Percentiles rank a stretch among this genome's conserved stretches.
Evolutionary conservation across 2,329 filamentous ascomycete genomes (phyloP).

Genomic region (Rutstroemia sp.): DNA sequence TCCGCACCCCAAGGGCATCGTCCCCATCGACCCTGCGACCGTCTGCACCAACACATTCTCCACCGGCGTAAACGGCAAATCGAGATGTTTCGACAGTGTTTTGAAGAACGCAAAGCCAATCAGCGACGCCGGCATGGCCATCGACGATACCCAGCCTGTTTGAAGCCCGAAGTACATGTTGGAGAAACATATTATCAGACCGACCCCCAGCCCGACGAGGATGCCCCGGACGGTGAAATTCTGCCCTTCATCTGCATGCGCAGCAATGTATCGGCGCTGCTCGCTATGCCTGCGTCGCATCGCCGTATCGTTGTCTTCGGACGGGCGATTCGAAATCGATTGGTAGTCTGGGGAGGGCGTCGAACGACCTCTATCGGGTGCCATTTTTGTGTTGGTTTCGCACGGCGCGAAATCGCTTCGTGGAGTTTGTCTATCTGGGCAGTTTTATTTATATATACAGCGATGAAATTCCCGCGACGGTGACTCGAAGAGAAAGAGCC

Average conservation of each 20-base stretch:
- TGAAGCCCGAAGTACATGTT: slow-evolving; percentile 99
- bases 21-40: slow-evolving; percentile 89
- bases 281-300: slow-evolving; percentile 22
- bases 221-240: slow-evolving; percentile 85
- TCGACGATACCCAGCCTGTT: slow-evolving; percentile 72
- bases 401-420: not conserved
- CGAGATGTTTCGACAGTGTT: slow-evolving; percentile 61
- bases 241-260: slow-evolving; percentile 33
- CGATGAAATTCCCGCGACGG: not conserved
- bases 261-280: slow-evolving; percentile 23
- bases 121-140: slow-evolving; percentile 94
- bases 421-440: not conserved
- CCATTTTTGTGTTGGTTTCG: slow-evolving; percentile 12
- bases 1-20: slow-evolving; percentile 92
- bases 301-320: slow-evolving; percentile 7
- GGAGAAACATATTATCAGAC: slow-evolving; percentile 86
- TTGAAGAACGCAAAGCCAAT: slow-evolving; percentile 95
- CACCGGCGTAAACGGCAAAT: slow-evolving; percentile 81
- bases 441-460: not conserved
- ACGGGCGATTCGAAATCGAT: slow-evolving; percentile 18
- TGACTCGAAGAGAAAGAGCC: not conserved
- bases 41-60: slow-evolving; percentile 97
- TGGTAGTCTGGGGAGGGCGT: slow-evolving; percentile 16
- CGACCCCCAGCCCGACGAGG: slow-evolving; percentile 71
- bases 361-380: slow-evolving; percentile 19